A percentile compares a stretch with the other conserved stretches of the same genome.
These are phyloP conservation scores for Pelagophyceae sp. DNA, from an alignment of 352 stramenopile genomes.

Conservation along the genomic window DNA sequence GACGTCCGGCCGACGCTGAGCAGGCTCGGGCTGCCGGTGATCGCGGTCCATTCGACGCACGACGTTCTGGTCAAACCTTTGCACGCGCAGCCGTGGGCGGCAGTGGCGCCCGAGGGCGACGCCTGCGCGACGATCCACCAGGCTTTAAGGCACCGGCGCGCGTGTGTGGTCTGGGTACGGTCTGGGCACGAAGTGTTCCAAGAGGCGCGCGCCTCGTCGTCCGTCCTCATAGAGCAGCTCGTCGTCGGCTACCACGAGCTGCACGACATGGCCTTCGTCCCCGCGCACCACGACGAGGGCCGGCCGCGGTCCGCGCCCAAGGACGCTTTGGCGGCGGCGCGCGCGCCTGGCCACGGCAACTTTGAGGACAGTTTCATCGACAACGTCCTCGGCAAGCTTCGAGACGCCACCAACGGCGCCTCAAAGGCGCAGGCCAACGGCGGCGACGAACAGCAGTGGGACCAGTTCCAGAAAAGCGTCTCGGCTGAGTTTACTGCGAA, in stretches of 20 bases:
- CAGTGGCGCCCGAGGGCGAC: slow-evolving; percentile 20
- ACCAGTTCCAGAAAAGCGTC: slow-evolving; percentile 32
- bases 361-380: slow-evolving; percentile 79
- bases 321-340: background rate
- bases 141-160: slow-evolving; percentile 47
- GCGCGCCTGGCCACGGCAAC: slow-evolving; percentile 33
- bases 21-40: slow-evolving; percentile 60
- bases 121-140: slow-evolving; percentile 61
- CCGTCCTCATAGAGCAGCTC: slow-evolving; percentile 80
- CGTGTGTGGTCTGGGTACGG: slow-evolving; percentile 70
- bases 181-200: slow-evolving; percentile 84
- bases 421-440: slow-evolving; percentile 9
- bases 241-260: slow-evolving; percentile 82
- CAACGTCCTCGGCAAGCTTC: slow-evolving; percentile 57
- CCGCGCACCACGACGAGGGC: slow-evolving; percentile 30
- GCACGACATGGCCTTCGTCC: slow-evolving; percentile 53
- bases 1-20: slow-evolving; percentile 57
- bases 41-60: slow-evolving; percentile 73
- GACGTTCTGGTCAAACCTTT: slow-evolving; percentile 69
- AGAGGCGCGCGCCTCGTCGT: slow-evolving; percentile 69
- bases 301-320: slow-evolving; percentile 8
- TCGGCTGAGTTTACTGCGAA: background rate
- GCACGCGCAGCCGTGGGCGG: slow-evolving; percentile 60
- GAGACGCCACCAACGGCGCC: slow-evolving; percentile 24
- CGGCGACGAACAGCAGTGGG: slow-evolving; percentile 20